Percentiles rank a stretch among this genome's conserved stretches.
phyloP scores from a whole-genome alignment of 140 eudicot genomes.

The Erigeron philadelphicus region DNA sequence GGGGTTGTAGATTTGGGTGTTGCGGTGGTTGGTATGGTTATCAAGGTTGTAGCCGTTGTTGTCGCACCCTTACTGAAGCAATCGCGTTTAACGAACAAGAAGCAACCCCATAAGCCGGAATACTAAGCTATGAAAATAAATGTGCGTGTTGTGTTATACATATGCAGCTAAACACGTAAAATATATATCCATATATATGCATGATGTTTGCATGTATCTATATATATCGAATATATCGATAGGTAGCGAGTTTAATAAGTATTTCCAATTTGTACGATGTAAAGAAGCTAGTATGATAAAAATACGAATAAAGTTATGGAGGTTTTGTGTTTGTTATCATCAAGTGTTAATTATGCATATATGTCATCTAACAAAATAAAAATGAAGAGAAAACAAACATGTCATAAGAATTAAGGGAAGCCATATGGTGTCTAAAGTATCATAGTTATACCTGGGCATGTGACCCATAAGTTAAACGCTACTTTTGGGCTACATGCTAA shows the following conservation, averaged over 20 bases:
- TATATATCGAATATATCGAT: not conserved
- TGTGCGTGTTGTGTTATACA: not conserved
- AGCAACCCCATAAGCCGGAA: constrained; percentile 23
- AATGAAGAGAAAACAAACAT: too few species aligned
- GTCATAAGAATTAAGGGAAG: too few species aligned
- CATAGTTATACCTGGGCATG: too few species aligned
- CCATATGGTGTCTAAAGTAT: too few species aligned
- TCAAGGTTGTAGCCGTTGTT: constrained; percentile 25
- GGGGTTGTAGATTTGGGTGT: constrained; percentile 34
- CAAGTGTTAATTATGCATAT: too few species aligned
- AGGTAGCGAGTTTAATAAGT: constrained; percentile 6
- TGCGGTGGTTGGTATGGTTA: constrained; percentile 26
- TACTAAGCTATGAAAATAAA: constrained; percentile 1
- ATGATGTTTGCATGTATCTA: constrained; percentile 11
- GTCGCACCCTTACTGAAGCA: constrained; percentile 25
- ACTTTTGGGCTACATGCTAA: too few species aligned
- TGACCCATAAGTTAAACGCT: too few species aligned
- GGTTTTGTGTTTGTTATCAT: not conserved
- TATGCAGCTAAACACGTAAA: not conserved
- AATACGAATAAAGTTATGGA: constrained; percentile 19
- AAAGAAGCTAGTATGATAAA: not conserved
- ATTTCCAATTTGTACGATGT: constrained; percentile 15
- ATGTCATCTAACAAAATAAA: too few species aligned
- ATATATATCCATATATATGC: not conserved
- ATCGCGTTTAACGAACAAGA: constrained; percentile 28